A percentile compares a stretch with the other conserved stretches of the same genome.
phyloP scores from a whole-genome alignment of 306 rosid genomes.

The Potentilla sterilis region DNA sequence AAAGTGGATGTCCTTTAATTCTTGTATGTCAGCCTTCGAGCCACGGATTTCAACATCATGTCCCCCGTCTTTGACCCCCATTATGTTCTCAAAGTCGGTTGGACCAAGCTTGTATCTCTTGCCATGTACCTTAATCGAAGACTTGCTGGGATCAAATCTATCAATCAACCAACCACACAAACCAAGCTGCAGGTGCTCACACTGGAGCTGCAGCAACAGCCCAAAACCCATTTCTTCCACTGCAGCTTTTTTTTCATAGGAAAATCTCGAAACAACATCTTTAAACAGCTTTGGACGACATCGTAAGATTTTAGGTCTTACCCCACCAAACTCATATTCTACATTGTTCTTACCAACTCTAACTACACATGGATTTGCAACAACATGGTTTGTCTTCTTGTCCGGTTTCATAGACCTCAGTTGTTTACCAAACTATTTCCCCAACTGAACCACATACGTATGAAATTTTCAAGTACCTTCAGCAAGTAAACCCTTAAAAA shows the following conservation, averaged over 20 bases:
- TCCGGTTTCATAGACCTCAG: background rate
- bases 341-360: background rate
- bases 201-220: background rate
- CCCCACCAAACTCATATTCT: background rate
- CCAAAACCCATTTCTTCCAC: constrained; percentile 7
- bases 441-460: background rate
- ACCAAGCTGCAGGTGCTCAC: constrained; percentile 7
- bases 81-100: background rate
- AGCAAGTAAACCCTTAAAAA: background rate
- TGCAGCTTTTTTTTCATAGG: background rate
- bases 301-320: background rate
- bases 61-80: background rate
- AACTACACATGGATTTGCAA: background rate
- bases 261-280: background rate
- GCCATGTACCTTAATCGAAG: background rate
- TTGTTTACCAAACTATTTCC: background rate
- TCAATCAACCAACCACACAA: constrained; percentile 10
- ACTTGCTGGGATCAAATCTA: background rate
- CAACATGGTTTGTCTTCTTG: background rate
- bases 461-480: background rate
- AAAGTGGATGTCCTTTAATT: background rate
- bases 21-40: background rate
- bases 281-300: constrained; percentile 1
- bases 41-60: background rate
- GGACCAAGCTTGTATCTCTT: background rate